Percentiles rank a stretch among this genome's conserved stretches.
Conservation (phyloP, 208 protist genomes). For the Crithidia mellificae region DNA sequence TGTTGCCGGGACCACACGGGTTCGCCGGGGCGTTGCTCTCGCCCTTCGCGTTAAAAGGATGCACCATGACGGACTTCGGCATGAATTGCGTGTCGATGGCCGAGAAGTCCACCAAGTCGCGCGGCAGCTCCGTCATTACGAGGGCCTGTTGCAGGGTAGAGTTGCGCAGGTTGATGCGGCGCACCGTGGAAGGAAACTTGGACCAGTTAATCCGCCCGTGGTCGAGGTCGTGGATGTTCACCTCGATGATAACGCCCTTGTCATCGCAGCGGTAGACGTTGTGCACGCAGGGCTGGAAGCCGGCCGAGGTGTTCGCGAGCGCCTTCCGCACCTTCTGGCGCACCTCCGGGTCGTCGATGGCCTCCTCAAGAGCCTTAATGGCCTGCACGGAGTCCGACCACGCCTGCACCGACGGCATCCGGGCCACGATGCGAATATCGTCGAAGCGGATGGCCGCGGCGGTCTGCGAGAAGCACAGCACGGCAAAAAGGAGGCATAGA, state of each 20-base stretch:
- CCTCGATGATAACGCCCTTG: neutral
- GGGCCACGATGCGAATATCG: neutral
- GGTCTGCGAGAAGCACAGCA: neutral
- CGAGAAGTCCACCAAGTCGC: conserved; percentile 7
- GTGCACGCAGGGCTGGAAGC: conserved; percentile 5
- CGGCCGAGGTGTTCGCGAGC: neutral
- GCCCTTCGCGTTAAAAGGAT: neutral
- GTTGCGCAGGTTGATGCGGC: conserved; percentile 6
- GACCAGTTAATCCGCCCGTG: conserved; percentile 12
- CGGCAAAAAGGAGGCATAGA: neutral
- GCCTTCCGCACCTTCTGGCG: neutral
- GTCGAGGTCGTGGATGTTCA: neutral
- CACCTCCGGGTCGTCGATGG: conserved; percentile 6
- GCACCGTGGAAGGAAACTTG: conserved; percentile 2
- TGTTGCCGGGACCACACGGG: neutral
- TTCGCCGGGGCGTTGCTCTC: neutral
- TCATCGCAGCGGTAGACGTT: conserved; percentile 21
- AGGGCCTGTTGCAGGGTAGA: conserved; percentile 14
- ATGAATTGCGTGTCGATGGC: conserved; percentile 5
- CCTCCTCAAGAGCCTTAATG: conserved; percentile 2
- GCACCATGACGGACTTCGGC: neutral
- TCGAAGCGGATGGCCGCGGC: conserved; percentile 1
- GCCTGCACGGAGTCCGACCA: conserved; percentile 2
- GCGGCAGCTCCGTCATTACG: conserved; percentile 12
- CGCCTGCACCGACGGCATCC: neutral